phyloP scores from a whole-genome alignment of 768 basidiomycete species.

The Amanita brunnescens region DNA sequence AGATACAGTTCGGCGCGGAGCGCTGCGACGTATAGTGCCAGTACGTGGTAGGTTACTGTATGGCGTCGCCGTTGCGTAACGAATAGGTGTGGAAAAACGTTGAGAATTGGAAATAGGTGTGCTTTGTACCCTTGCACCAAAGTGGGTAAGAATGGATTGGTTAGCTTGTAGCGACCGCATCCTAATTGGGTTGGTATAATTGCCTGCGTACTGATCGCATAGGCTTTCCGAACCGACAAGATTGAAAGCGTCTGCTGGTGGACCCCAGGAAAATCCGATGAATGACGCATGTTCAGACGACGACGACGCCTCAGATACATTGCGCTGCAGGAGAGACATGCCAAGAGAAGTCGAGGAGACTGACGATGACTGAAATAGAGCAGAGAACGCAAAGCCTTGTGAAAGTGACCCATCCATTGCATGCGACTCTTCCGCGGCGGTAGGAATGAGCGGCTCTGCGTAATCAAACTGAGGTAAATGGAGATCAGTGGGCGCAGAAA shows the following conservation, averaged over 20 bases:
- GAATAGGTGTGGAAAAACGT: constrained; percentile 2
- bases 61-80: neutral
- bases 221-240: constrained; percentile 5
- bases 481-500: constrained; percentile 40
- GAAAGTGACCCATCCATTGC: constrained; percentile 35
- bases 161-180: constrained; percentile 17
- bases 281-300: constrained; percentile 32
- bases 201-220: constrained; percentile 7
- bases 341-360: constrained; percentile 31
- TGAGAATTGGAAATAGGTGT: neutral
- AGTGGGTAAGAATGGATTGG: neutral
- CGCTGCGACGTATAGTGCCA: constrained; percentile 42
- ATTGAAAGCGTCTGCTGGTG: constrained; percentile 51
- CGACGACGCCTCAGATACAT: constrained; percentile 21
- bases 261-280: constrained; percentile 89
- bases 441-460: constrained; percentile 28
- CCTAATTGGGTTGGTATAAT: constrained; percentile 13
- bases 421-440: constrained; percentile 12
- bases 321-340: constrained; percentile 27
- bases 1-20: constrained; percentile 50
- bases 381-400: constrained; percentile 70
- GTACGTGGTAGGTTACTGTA: constrained; percentile 42
- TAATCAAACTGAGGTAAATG: constrained; percentile 73
- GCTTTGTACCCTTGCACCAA: neutral
- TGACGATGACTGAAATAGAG: constrained; percentile 67